Evolutionary conservation across 2,329 filamentous ascomycete genomes (phyloP).

Genomic region (Cladosporium phlei): DNA sequence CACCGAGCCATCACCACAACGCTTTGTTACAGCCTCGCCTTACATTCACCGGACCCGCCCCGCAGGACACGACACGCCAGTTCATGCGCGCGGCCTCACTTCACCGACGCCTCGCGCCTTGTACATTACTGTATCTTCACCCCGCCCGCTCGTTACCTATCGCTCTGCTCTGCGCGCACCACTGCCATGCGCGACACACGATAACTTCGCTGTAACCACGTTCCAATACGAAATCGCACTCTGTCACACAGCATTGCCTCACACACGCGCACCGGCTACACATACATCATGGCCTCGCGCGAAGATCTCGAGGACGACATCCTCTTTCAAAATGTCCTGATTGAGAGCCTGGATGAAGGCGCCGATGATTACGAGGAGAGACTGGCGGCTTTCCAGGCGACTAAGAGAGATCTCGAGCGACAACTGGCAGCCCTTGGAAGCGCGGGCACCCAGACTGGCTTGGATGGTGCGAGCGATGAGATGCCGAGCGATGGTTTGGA

Average conservation of each 20-base stretch:
- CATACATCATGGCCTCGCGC: conserved; percentile 1
- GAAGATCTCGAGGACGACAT: conserved; percentile 29
- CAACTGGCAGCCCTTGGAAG: conserved; percentile 16
- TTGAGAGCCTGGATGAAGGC: conserved; percentile 28
- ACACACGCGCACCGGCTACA: neutral
- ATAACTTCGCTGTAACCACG: conserved; percentile 1
- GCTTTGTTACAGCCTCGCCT: too few species aligned
- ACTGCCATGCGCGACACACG: conserved; percentile 1
- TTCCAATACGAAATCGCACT: neutral
- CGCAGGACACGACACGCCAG: too few species aligned
- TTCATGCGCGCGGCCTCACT: too few species aligned
- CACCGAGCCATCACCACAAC: too few species aligned
- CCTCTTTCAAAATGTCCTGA: conserved; percentile 27
- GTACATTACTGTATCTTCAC: neutral
- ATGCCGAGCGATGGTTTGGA: too few species aligned
- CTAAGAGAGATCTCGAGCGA: conserved; percentile 21
- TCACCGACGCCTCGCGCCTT: too few species aligned
- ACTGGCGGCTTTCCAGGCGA: conserved; percentile 21
- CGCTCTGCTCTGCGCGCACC: neutral
- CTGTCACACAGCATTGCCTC: neutral
- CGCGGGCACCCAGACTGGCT: neutral
- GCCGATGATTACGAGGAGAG: conserved; percentile 27
- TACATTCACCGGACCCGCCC: too few species aligned
- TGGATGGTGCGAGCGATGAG: conserved; percentile 10
- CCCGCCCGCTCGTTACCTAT: neutral